Conservation (phyloP, 495 filamentous ascomycete species). For the Podospora comata region DNA sequence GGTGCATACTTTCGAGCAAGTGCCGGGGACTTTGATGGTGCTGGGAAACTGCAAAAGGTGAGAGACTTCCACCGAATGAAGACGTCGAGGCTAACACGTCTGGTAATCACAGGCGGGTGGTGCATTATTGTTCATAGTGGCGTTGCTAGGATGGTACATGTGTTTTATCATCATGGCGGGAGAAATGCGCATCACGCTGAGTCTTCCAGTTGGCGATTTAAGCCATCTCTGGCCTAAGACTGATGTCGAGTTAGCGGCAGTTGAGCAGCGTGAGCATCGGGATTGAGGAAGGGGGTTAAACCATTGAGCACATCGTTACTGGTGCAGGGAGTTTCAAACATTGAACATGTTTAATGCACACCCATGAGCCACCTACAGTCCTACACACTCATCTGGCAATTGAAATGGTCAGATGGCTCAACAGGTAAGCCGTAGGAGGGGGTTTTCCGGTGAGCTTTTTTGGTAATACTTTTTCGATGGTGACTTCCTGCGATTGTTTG, state of each 20-base stretch:
- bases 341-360: no score
- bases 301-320: no score
- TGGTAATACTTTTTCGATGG: no score
- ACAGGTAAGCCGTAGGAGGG: no score
- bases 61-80: conserved; percentile 12
- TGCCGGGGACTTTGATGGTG: conserved; percentile 43
- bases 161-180: conserved; percentile 53
- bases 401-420: background rate
- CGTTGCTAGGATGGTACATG: conserved; percentile 54
- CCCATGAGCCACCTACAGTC: no score
- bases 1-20: conserved; percentile 52
- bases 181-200: conserved; percentile 54
- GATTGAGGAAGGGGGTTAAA: conserved; percentile 3
- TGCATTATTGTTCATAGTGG: conserved; percentile 50
- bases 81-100: conserved; percentile 4
- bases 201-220: conserved; percentile 53
- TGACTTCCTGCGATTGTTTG: no score
- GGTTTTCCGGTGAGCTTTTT: no score
- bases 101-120: conserved; percentile 40
- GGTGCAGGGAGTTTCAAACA: no score
- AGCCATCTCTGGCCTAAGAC: conserved; percentile 52
- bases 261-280: conserved; percentile 33
- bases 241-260: conserved; percentile 42
- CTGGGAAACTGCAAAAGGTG: conserved; percentile 46
- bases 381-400: background rate